Evolutionary conservation across 768 basidiomycete genomes (phyloP).

Genomic region (Tricholoma bakamatsutake): DNA sequence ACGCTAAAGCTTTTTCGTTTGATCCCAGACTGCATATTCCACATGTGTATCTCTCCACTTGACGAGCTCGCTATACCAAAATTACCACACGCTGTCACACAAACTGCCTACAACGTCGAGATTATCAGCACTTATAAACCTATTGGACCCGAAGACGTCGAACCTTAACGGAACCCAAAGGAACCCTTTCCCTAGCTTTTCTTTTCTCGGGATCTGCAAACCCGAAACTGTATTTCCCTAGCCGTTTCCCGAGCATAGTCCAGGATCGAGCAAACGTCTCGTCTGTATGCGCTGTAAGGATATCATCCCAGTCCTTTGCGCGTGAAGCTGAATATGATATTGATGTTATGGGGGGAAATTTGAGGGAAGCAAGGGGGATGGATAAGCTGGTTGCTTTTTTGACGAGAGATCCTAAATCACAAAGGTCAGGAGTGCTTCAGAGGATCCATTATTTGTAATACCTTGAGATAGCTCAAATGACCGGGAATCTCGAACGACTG

Average conservation of each 20-base stretch:
- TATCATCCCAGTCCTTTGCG: conserved; percentile 96
- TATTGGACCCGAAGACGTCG: conserved; percentile 1
- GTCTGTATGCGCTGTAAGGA: conserved; percentile 84
- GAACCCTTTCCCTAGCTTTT: conserved; percentile 38
- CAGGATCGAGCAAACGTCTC: conserved; percentile 83
- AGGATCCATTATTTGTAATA: conserved; percentile 15
- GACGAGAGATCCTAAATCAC: conserved; percentile 60
- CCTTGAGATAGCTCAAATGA: conserved; percentile 96
- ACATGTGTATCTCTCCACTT: conserved; percentile 77
- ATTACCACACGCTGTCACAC: conserved; percentile 92
- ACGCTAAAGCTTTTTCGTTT: conserved; percentile 72
- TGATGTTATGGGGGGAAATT: conserved; percentile 75
- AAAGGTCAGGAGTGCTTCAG: neutral
- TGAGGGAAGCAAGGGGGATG: conserved; percentile 74
- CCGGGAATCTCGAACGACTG: conserved; percentile 90
- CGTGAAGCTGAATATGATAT: conserved; percentile 76
- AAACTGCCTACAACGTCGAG: conserved; percentile 53
- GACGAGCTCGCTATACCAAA: conserved; percentile 86
- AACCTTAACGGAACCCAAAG: conserved; percentile 70
- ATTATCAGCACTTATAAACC: neutral
- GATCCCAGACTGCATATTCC: conserved; percentile 96
- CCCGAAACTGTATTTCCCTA: conserved; percentile 71
- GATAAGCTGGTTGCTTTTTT: conserved; percentile 78
- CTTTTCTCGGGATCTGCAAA: conserved; percentile 45
- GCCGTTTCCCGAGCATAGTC: conserved; percentile 75